Base-by-base conservation (phyloP, 2,329 filamentous ascomycete species). In the Botrytis squamosa region DNA sequence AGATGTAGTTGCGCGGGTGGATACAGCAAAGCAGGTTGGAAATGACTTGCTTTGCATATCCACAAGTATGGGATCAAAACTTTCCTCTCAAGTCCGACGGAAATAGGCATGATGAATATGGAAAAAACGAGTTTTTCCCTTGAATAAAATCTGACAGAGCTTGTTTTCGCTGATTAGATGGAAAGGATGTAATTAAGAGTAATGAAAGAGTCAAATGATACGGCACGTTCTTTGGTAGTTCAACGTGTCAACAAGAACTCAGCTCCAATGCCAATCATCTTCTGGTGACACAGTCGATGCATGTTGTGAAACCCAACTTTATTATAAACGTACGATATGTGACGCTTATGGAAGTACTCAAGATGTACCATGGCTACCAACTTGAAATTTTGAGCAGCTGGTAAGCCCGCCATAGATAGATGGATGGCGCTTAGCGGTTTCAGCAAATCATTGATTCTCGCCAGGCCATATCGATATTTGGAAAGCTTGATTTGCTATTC, bases 301-400 rank as follows among this genome's bases (percentile, higher is more conserved):
- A 42, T 42, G n/a, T 60, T 68, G 63, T 72, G 38, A 10, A 36
- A 68, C 70, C 33, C 38, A 22, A 25, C 38, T 60, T 40, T 33
- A 68, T 68, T 38, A 72, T 68, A 72, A 72, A 72, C 63, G 49
- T 72, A 72, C 70, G 70, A 72, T 68, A 60, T 60, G 63, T 68
- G 70, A 60, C 63, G 22, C 33, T 72, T 57, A 38, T 52, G 70
- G 70, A 72, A 44, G 60, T 42, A 72, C 60, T 72, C 38, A 42
- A 57, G 46, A 65, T 36, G 46, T 72, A 66, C 70, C 49, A 72
- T 72, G 38, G 60, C 44, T 55, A 55, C 62, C 59, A 66, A 64
- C 70, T 33, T 71, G 33, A 57, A 16, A 33, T 44, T 71, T 71
- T 20, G n/a, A 68, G 46, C 46, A 68, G 66, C 52, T 70, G 55